These are phyloP conservation scores for Tolypocladium tundrense DNA, from an alignment of 2,329 filamentous ascomycete species.

Conservation along the genomic window DNA sequence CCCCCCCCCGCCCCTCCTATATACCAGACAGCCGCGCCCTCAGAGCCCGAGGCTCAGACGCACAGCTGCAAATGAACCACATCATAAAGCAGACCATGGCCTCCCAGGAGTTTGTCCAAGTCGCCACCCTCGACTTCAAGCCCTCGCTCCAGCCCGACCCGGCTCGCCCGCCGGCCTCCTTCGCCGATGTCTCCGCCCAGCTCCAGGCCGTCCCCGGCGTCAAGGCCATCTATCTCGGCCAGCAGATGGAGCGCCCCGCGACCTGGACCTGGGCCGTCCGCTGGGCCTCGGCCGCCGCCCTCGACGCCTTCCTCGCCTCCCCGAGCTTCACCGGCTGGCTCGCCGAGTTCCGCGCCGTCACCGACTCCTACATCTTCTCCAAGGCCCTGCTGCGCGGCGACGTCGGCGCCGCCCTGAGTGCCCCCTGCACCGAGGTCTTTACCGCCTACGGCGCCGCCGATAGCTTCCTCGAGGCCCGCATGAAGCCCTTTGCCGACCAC, in stretches of 20 bases:
- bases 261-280: conserved; percentile 21
- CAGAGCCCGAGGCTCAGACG: background rate
- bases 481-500: conserved; percentile 16
- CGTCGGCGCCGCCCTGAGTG: conserved; percentile 17
- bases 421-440: conserved; percentile 28
- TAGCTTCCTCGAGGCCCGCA: conserved; percentile 18
- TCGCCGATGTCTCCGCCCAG: conserved; percentile 14
- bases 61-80: background rate
- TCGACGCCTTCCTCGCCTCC: conserved; percentile 29
- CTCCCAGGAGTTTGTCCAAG: conserved; percentile 15
- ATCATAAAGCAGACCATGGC: conserved; percentile 14
- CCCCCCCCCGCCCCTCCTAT: background rate
- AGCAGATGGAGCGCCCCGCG: conserved; percentile 21
- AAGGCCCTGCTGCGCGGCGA: conserved; percentile 10
- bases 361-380: conserved; percentile 14
- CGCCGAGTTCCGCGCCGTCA: conserved; percentile 22
- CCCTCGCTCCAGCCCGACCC: conserved; percentile 13
- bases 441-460: conserved; percentile 21
- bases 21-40: background rate
- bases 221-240: conserved; percentile 21
- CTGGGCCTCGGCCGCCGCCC: conserved; percentile 22
- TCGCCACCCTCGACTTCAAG: conserved; percentile 22
- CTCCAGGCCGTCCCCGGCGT: conserved; percentile 22
- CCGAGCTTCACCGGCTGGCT: conserved; percentile 30
- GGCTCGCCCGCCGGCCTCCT: conserved; percentile 14